Base-by-base conservation (phyloP, 345 rosid species). In the Populus ilicifolia region DNA sequence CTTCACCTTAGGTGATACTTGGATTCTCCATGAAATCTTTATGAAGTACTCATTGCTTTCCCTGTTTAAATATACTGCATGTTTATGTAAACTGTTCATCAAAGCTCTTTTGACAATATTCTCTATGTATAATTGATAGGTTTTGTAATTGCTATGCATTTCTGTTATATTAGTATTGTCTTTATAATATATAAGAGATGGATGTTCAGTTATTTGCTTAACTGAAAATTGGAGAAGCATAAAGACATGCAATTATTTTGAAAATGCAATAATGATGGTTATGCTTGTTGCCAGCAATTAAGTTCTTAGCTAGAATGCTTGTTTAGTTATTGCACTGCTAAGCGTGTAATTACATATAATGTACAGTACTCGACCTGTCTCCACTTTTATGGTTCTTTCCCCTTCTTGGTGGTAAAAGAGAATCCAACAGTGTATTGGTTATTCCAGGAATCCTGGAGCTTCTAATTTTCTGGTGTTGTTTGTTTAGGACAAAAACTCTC, bases 1-100 rank as follows among this genome's bases (percentile, higher is more conserved):
- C 85, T 94, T 83, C 97, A 90, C 85, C 91, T 96, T 66, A 96
- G 98, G 99, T 94, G 87, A 90, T 79, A 41, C 85, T 80, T 79
- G 78, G 75, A 78, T 78, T 83, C 70, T 69, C 35, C 23, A 4
- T 70, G 69, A 65, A 80, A 78, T 80, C 36, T 69, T 81, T 69
- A 70, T 82, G 74, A 77, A 76, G 74, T 59, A 71, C 70, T 70
- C 14, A 4, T 82, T 83, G 71, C 80, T 72, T 77, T 75, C 63
- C 79, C 72, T 62, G 64, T 78, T 70, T 10, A 23, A 35, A 56
- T 77, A 63, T 61, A 54, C 16, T 67, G 65, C 2, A 44, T 6
- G 9, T 70, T 66, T 23, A 16, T 46, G 38, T 77, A 44, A 52
- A 1, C 20, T 39, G 66, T 70, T 82, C 50, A 11, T 18, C n/a